Evolutionary conservation across 2,329 filamentous ascomycete species (phyloP), one percentile per base, ranked within the genome.

Genomic region (Epichloe uncinata): DNA sequence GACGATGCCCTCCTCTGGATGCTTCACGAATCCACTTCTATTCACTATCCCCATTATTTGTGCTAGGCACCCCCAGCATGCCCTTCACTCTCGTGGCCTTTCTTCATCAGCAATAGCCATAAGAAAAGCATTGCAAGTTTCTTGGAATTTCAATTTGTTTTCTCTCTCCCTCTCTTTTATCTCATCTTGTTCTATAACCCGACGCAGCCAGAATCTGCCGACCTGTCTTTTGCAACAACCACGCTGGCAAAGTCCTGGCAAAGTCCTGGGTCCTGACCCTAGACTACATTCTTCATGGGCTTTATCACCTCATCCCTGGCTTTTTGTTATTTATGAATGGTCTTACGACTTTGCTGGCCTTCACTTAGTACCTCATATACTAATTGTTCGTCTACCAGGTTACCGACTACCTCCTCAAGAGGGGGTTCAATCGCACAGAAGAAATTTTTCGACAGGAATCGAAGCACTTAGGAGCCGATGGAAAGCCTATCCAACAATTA

Each of bases 331-430:
- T 34, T n/a, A 40, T 26, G 6, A 1, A 22, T 18, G 7, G 15
- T 4, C 15, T 37, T n/a, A 22, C 20, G 13, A 35, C 8, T 45
- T 16, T 15, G 18, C 7, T 26, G 20, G 20, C 2, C 20, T 26
- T 38, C 13, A 11, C 20, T 3, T 35, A 7, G 20, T 5, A 15
- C 30, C 11, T 33, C 4, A 15, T 18, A 38, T 47, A 35, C 56
- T 62, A 55, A 61, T 22, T 26, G 11, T 6, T 15, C 13, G 2
- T 9, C 18, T 2, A 33, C 3, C 53, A 81, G 78, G 78, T 98
- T 3, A 90, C 95, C 8, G 93, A 98, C 59, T 98, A 98, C 65
- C 75, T 98, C 1, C 80, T 89, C 2, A 98, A 98, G 66, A 90
- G 96, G 57, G 93, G 93, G 0, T 98, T 96, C 67, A 89, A 83